Conservation (phyloP, 257 asterid genomes). For the Ehretia macrophylla region DNA sequence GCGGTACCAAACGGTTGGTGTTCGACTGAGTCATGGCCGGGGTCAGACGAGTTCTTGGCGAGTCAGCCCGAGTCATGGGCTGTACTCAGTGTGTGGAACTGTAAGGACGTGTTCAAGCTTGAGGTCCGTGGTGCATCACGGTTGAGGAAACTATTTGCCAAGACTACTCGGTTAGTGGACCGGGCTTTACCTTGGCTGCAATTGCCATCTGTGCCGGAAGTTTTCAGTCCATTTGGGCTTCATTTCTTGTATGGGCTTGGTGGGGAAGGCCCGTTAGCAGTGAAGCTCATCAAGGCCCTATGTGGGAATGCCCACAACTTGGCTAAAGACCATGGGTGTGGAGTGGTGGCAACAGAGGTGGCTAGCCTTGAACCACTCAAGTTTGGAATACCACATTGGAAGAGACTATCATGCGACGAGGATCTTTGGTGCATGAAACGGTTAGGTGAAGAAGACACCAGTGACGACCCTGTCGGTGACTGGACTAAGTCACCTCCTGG, state of each 20-base stretch:
- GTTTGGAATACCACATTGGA: constrained; percentile 77
- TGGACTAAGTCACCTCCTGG: constrained; percentile 86
- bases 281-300: constrained; percentile 22
- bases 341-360: constrained; percentile 92
- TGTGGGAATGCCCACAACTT: constrained; percentile 67
- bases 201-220: constrained; percentile 72
- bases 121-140: constrained; percentile 89
- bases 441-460: constrained; percentile 17
- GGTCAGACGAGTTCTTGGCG: constrained; percentile 37
- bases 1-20: constrained; percentile 46
- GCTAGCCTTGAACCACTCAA: constrained; percentile 58
- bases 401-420: constrained; percentile 73
- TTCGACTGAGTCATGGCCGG: constrained; percentile 48
- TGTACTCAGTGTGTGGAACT: constrained; percentile 80
- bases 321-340: constrained; percentile 56
- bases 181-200: constrained; percentile 72
- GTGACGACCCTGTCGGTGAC: constrained; percentile 76
- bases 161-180: constrained; percentile 59
- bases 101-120: constrained; percentile 62
- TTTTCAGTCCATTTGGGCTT: constrained; percentile 79
- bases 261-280: constrained; percentile 68
- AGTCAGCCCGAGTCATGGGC: constrained; percentile 81
- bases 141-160: constrained; percentile 37
- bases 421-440: constrained; percentile 90
- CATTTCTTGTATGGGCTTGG: constrained; percentile 86